Base-by-base conservation (phyloP, 129 eudicot genomes). In the Pittosporum tobira region DNA sequence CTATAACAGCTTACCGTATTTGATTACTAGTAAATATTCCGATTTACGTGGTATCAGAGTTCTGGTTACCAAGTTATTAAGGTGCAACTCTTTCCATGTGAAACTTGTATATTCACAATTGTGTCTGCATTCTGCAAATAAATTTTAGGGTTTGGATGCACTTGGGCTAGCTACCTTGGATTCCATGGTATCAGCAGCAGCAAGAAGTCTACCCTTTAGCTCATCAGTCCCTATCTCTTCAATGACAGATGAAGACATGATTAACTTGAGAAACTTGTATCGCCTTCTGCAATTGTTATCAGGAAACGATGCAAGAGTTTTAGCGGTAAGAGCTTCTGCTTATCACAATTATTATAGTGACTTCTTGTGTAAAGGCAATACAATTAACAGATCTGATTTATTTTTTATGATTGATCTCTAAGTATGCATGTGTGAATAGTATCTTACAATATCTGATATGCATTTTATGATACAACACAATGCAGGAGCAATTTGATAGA, bases 121-220 rank as follows among this genome's bases (percentile, higher is more conserved):
- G 11, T 48, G 49, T 58, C 5, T 71, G 13, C 12, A 45, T 42
- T 26, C n/a, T n/a, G n/a, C n/a, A n/a, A n/a, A n/a, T n/a, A 52
- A 53, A 23, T 59, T 16, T 13, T 24, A 90, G 98, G 98, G 98
- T 65, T 69, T 90, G 78, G 98, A 85, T 83, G 98, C 98, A 25
- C 88, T 90, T 74, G 89, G 94, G 69, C 60, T 89, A 42, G 95
- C 94, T 42, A 79, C 84, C 24, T 27, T 85, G 76, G 88, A 85
- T 60, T 90, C 87, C 9, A 28, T 85, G 45, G 46, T 81, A 59
- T 71, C 77, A 26, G 27, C 80, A 57, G 77, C 81, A 65, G 65
- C 73, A 52, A 68, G 83, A 70, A 75, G 63, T 53, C 48, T 90
- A 77, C 97, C 94, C 12, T 82, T 90, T 70, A 69, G 66, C 30